Base-by-base conservation (phyloP, 2,329 filamentous ascomycete genomes). In the Lojkania enalia region DNA sequence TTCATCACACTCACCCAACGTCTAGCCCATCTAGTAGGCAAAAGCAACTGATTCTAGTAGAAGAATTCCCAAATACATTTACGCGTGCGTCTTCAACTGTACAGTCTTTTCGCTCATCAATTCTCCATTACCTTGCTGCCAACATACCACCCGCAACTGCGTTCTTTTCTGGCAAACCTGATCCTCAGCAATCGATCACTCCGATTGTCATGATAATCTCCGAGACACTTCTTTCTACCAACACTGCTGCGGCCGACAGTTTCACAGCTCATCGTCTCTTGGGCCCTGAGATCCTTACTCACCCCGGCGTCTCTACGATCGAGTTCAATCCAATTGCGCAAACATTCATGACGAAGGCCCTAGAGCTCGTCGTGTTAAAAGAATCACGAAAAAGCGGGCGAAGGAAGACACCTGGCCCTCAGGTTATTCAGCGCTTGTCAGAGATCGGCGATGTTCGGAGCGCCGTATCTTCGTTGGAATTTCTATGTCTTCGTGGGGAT, bases 241-340 rank as follows among this genome's bases (percentile, higher is more conserved):
- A 85, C 5, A 91, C 88, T 2, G 86, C 90, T 1, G 84, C 87
- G 7, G 84, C 89, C 11, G 91, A 97, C 63, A 96, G 88, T 68
- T 90, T 97, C 60, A 99, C 94, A 1, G 90, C 90, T 0, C 89
- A 97, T 72, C 84, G 91, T 18, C 74, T 99, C 14, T 81, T 99
- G 2, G 94, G 95, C 0, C 86, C 90, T 0, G 88, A 94, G 52
- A 87, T 99, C 32, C 77, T 90, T 12, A 84, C 86, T 31, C 90
- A 97, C 68, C 85, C 88, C 0, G 85, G 85, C 12, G 84, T 90
- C 2, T 83, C 82, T 6, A 77, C 88, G 4, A 89, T 99, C 52
- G 91, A 96, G 54, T 99, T 97, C 72, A 99, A 99, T 60, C 81
- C 87, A 11, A 86, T 99, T 49, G 94, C 94, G 0, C 85, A 90